A percentile compares a stretch with the other conserved stretches of the same genome.
Evolutionary conservation across 495 filamentous ascomycete species (phyloP).

Genomic region (Emericellopsis terricola): DNA sequence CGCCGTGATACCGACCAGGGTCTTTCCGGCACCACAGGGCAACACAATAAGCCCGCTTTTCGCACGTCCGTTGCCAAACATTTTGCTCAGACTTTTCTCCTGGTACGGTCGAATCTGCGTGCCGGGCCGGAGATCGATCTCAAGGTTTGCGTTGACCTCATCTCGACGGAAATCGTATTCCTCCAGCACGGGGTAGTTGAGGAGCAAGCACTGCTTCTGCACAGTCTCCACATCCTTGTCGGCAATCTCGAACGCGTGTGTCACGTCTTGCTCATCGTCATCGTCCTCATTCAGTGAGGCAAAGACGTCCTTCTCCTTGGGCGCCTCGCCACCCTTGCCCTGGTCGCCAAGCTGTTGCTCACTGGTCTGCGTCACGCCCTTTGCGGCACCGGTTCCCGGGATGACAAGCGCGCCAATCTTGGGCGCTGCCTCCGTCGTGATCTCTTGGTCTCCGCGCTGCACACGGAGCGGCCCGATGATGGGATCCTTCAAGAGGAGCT

Average conservation of each 20-base stretch:
- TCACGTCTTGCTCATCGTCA: conserved; percentile 72
- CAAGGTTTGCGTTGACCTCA: conserved; percentile 67
- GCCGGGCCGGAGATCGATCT: conserved; percentile 76
- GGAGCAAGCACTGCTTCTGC: conserved; percentile 73
- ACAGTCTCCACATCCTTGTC: conserved; percentile 63
- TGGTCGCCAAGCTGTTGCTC: conserved; percentile 19
- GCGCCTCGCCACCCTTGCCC: conserved; percentile 10
- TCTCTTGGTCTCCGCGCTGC: conserved; percentile 40
- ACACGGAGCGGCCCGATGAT: conserved; percentile 26
- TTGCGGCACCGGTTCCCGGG: conserved; percentile 84
- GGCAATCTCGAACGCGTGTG: conserved; percentile 88
- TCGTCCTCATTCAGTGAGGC: conserved; percentile 62
- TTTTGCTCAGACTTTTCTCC: conserved; percentile 92
- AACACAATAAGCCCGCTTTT: conserved; percentile 96
- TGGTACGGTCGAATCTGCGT: conserved; percentile 84
- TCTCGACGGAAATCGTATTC: conserved; percentile 99
- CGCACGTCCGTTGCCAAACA: conserved; percentile 96
- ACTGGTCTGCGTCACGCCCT: conserved; percentile 53
- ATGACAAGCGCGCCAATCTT: conserved; percentile 86
- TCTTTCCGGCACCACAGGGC: conserved; percentile 95
- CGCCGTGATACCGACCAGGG: conserved; percentile 88
- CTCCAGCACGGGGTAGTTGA: conserved; percentile 76
- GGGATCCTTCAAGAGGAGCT: conserved; percentile 51
- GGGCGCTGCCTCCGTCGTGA: conserved; percentile 64
- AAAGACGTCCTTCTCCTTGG: conserved; percentile 19